A percentile compares a stretch with the other conserved stretches of the same genome.
phyloP scores from a whole-genome alignment of 2,329 filamentous ascomycete genomes.

The Beauveria sp. region DNA sequence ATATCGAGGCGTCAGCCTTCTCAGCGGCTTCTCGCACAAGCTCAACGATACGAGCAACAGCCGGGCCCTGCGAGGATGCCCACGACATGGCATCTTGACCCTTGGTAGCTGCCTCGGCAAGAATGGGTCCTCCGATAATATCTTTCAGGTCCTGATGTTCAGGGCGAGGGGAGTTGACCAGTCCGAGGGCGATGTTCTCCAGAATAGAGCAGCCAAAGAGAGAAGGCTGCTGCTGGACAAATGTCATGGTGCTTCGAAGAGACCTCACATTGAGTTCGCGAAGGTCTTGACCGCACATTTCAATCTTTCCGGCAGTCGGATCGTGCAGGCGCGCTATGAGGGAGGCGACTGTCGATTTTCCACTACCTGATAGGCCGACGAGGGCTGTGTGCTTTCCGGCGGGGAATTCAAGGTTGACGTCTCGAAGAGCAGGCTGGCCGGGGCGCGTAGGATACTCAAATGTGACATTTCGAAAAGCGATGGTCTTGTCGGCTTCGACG shows the following conservation, averaged over 20 bases:
- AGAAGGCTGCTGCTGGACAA: constrained; percentile 27
- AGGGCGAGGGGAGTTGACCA: constrained; percentile 24
- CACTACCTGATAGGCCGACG: constrained; percentile 42
- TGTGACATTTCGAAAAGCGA: constrained; percentile 26
- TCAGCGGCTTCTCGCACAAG: constrained; percentile 38
- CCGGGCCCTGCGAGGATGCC: constrained; percentile 15
- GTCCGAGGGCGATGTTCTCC: constrained; percentile 36
- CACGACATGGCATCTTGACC: constrained; percentile 18
- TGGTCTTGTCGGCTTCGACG: constrained; percentile 17
- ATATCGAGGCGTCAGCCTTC: constrained; percentile 46
- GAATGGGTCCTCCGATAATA: constrained; percentile 31
- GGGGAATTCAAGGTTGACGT: constrained; percentile 27
- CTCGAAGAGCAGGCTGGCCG: constrained; percentile 26
- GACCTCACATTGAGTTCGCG: constrained; percentile 27
- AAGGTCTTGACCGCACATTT: constrained; percentile 28
- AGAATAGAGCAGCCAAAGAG: constrained; percentile 29
- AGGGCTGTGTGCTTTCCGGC: constrained; percentile 37
- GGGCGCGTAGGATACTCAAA: constrained; percentile 30
- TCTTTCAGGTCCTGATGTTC: constrained; percentile 26
- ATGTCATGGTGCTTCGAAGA: constrained; percentile 24
- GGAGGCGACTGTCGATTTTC: constrained; percentile 37
- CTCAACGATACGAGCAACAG: constrained; percentile 34
- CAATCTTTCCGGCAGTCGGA: constrained; percentile 30
- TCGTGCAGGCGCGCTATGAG: constrained; percentile 38
- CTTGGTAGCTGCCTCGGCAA: constrained; percentile 34